Evolutionary conservation across 2,329 filamentous ascomycete genomes (phyloP).

Genomic region (Cercospora sp.): DNA sequence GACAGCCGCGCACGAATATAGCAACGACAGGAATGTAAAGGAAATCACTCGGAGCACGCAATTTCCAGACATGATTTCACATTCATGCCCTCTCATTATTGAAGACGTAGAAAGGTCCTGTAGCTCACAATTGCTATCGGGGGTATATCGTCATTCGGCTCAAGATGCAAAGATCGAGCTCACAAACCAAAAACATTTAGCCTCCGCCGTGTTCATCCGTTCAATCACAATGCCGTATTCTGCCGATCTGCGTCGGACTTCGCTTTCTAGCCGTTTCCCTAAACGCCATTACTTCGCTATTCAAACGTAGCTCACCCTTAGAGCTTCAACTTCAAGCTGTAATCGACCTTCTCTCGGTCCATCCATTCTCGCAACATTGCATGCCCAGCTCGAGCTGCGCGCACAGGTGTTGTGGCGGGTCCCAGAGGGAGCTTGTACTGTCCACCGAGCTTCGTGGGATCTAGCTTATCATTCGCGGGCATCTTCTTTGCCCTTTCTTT

Average conservation of each 20-base stretch:
- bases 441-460: constrained; percentile 36
- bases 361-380: constrained; percentile 48
- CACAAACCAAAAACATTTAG: neutral
- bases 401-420: constrained; percentile 44
- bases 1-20: neutral
- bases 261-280: neutral
- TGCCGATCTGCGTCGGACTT: neutral
- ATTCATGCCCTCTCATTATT: neutral
- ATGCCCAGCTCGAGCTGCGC: constrained; percentile 47
- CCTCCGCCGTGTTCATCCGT: neutral
- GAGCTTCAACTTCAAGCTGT: constrained; percentile 33
- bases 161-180: constrained; percentile 2
- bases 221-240: neutral
- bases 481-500: constrained; percentile 33
- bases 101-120: constrained; percentile 3
- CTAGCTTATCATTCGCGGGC: constrained; percentile 36
- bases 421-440: constrained; percentile 46
- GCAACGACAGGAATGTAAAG: neutral
- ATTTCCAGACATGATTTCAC: neutral
- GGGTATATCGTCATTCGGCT: constrained; percentile 3
- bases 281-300: neutral
- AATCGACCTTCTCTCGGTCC: constrained; percentile 27
- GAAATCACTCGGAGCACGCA: neutral
- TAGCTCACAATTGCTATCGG: neutral
- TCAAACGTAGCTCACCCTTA: constrained; percentile 11